Base-by-base conservation (phyloP, 768 basidiomycete genomes). In the Mrakia frigida region DNA sequence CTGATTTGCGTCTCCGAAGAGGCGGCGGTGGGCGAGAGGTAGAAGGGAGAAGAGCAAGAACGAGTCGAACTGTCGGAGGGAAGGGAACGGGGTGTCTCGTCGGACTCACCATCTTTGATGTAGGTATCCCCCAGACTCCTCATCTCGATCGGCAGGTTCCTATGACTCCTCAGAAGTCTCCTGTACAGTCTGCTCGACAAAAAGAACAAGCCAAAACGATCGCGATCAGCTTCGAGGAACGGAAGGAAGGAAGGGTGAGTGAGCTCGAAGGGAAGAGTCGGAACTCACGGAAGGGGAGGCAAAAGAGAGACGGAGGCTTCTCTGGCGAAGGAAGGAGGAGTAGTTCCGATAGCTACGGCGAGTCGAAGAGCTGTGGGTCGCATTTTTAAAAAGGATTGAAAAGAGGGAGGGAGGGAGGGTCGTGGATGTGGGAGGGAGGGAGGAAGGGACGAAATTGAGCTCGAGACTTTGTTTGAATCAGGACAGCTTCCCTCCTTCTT, bases 61-160 rank as follows among this genome's bases (percentile, higher is more conserved):
- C 1, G 41, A 50, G 60, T 23, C 31, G 52, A n/a, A 5, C 13
- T 50, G 28, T 31, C 63, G 41, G n/a, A 28, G 35, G 28, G n/a
- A 31, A 21, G 43, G n/a, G n/a, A n/a, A n/a, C n/a, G n/a, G n/a
- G n/a, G n/a, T n/a, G n/a, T n/a, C n/a, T n/a, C n/a, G n/a, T n/a
- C n/a, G n/a, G n/a, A 50, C 46, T 60, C n/a, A 79, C 79, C 80
- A 25, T 76, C 91, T 85, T 92, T 95, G 74, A 95, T 87, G 81
- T 95, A 96, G 53, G 87, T 87, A 81, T 95, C 93, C 33, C 94
- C 94, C 71, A 96, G 85, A 56, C 88, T 88, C 37, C 92, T 88
- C 90, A 96, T 91, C 77, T 93, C 93, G 6, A 81, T 74, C 5
- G 92, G 90, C 6, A 96, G 86, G 71, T 82, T 82, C 70, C 89